phyloP scores from a whole-genome alignment of 768 basidiomycete genomes.

The Infundibulicybe gibba region DNA sequence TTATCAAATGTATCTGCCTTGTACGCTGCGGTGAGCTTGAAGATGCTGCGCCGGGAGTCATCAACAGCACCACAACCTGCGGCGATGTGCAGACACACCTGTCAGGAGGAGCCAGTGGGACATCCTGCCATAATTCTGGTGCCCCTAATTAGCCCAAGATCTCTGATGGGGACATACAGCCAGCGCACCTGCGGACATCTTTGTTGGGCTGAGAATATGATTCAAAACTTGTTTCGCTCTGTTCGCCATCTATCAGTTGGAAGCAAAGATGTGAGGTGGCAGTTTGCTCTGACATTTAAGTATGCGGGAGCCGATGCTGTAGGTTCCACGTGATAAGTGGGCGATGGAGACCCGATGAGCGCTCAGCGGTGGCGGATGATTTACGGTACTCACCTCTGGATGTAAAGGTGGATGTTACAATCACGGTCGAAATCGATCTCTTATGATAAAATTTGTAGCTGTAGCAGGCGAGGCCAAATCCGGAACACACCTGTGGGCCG shows the following conservation, averaged over 20 bases:
- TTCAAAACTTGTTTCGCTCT: conserved; percentile 59
- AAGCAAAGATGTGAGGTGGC: conserved; percentile 3
- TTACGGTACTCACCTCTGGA: no score
- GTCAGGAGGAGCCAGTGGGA: conserved; percentile 84
- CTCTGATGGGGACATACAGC: not conserved
- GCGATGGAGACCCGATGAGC: no score
- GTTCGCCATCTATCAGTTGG: conserved; percentile 37
- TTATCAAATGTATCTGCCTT: conserved; percentile 70
- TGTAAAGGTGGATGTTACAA: no score
- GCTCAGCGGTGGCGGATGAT: no score
- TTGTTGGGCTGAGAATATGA: conserved; percentile 39
- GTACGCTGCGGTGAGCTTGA: conserved; percentile 88
- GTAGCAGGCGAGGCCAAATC: no score
- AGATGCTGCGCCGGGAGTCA: conserved; percentile 54
- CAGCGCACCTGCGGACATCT: conserved; percentile 55
- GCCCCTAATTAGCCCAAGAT: conserved; percentile 7
- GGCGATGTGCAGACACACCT: conserved; percentile 40
- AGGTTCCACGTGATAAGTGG: conserved; percentile 7
- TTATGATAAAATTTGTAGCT: no score
- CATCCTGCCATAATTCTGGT: conserved; percentile 69
- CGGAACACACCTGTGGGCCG: no score
- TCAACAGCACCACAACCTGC: not conserved
- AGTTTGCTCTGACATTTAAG: not conserved
- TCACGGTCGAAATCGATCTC: no score
- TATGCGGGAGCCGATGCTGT: not conserved